Evolutionary conservation across 805 yeast genomes (phyloP).

Genomic region (Kluyveromyces starmeri): DNA sequence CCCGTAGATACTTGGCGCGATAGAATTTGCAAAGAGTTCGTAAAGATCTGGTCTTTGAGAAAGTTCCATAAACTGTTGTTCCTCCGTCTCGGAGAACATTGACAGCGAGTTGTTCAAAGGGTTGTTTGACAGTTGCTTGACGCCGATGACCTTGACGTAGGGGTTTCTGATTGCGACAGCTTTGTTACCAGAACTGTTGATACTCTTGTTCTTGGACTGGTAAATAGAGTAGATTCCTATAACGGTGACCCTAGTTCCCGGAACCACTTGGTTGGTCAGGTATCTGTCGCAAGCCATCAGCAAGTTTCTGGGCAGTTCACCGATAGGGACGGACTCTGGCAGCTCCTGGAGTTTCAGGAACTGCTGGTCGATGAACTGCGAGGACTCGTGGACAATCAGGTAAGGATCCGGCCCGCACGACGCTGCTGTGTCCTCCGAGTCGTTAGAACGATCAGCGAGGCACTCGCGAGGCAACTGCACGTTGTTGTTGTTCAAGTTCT

Average conservation of each 20-base stretch:
- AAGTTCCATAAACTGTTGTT: constrained; percentile 75
- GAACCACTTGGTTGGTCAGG: constrained; percentile 81
- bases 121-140: constrained; percentile 70
- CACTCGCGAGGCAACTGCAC: constrained; percentile 28
- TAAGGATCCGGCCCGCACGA: constrained; percentile 89
- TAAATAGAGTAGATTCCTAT: constrained; percentile 90
- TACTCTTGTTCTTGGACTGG: constrained; percentile 55
- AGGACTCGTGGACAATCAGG: constrained; percentile 85
- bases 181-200: constrained; percentile 36
- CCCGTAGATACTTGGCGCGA: constrained; percentile 96
- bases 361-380: constrained; percentile 92
- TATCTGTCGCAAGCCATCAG: constrained; percentile 81
- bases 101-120: constrained; percentile 39
- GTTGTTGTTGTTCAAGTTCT: constrained; percentile 25
- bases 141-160: constrained; percentile 77
- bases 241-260: constrained; percentile 89
- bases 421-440: constrained; percentile 18
- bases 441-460: constrained; percentile 21
- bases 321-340: constrained; percentile 98
- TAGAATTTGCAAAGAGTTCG: constrained; percentile 74
- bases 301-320: constrained; percentile 96
- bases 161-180: constrained; percentile 88
- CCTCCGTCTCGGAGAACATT: constrained; percentile 84
- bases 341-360: constrained; percentile 87
- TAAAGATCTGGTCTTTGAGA: constrained; percentile 80